phyloP scores from a whole-genome alignment of 2,329 filamentous ascomycete species.

The Cladophialophora immunda region DNA sequence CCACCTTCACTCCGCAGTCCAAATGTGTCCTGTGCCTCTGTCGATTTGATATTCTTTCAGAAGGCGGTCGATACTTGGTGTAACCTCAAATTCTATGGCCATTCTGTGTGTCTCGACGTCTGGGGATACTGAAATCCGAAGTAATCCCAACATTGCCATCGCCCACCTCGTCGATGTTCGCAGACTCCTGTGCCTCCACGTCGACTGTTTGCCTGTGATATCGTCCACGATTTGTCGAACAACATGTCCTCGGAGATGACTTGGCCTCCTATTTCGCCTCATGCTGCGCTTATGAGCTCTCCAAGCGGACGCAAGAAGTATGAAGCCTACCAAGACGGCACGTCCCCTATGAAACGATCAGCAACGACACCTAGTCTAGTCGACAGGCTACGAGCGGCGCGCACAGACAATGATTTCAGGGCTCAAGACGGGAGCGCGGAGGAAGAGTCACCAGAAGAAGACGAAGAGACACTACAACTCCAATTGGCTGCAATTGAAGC shows the following conservation, averaged over 20 bases:
- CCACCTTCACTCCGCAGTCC: constrained; percentile 17
- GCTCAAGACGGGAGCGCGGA: constrained; percentile 54
- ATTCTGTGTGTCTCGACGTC: neutral
- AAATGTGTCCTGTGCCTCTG: neutral
- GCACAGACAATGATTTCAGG: constrained; percentile 31
- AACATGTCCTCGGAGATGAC: constrained; percentile 41
- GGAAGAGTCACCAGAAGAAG: constrained; percentile 76
- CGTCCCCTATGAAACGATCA: constrained; percentile 68
- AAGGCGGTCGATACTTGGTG: neutral
- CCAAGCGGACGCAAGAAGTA: constrained; percentile 82
- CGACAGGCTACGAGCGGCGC: constrained; percentile 45
- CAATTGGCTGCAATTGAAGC: constrained; percentile 90
- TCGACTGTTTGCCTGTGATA: neutral
- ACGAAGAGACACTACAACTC: constrained; percentile 88
- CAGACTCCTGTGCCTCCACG: neutral
- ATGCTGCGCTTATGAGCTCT: constrained; percentile 70
- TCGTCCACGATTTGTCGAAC: neutral
- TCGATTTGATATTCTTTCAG: neutral
- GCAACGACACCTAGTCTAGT: constrained; percentile 53
- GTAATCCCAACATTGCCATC: neutral
- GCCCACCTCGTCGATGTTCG: neutral
- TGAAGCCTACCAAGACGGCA: constrained; percentile 72
- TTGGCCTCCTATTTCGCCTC: constrained; percentile 71
- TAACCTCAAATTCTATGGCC: neutral
- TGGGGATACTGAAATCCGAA: neutral